A percentile compares a stretch with the other conserved stretches of the same genome.
Evolutionary conservation across 192 early-diverging fungal genomes (phyloP).

Genomic region (Linnemannia schmuckeri): DNA sequence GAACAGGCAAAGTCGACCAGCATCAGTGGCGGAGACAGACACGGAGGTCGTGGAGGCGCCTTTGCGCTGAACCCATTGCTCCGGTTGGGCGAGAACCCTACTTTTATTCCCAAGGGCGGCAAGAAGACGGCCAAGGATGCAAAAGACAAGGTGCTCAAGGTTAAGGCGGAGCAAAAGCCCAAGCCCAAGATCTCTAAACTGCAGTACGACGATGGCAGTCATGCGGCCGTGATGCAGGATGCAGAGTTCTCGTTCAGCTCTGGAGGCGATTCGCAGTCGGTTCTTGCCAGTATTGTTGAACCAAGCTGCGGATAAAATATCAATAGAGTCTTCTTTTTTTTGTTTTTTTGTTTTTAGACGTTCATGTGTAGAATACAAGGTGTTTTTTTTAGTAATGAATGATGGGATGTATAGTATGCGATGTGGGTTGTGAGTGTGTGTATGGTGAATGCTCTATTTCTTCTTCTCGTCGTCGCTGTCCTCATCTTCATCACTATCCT

Average conservation of each 20-base stretch:
- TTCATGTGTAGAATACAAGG: not conserved
- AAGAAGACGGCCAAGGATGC: constrained; percentile 14
- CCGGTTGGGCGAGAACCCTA: constrained; percentile 42
- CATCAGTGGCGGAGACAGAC: constrained; percentile 47
- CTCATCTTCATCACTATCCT: not conserved
- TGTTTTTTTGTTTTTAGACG: constrained; percentile 7
- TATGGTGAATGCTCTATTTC: constrained; percentile 46
- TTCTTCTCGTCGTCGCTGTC: constrained; percentile 54
- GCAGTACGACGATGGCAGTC: constrained; percentile 45
- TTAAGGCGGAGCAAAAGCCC: constrained; percentile 17
- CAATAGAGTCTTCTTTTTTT: not conserved
- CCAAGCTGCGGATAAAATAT: constrained; percentile 49
- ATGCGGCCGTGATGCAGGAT: constrained; percentile 47
- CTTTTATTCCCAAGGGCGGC: constrained; percentile 33
- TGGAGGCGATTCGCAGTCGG: constrained; percentile 38
- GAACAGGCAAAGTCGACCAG: constrained; percentile 46
- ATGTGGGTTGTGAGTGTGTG: not conserved
- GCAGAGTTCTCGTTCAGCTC: constrained; percentile 34
- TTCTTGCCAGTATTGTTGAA: constrained; percentile 49
- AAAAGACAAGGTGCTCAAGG: constrained; percentile 46
- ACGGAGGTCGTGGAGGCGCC: constrained; percentile 46
- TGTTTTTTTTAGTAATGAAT: not conserved
- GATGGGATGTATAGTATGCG: not conserved
- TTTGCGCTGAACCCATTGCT: constrained; percentile 51
- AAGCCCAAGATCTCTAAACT: constrained; percentile 38